Evolutionary conservation across 805 yeast genomes (phyloP).

Genomic region (Grigorovia jiainica): DNA sequence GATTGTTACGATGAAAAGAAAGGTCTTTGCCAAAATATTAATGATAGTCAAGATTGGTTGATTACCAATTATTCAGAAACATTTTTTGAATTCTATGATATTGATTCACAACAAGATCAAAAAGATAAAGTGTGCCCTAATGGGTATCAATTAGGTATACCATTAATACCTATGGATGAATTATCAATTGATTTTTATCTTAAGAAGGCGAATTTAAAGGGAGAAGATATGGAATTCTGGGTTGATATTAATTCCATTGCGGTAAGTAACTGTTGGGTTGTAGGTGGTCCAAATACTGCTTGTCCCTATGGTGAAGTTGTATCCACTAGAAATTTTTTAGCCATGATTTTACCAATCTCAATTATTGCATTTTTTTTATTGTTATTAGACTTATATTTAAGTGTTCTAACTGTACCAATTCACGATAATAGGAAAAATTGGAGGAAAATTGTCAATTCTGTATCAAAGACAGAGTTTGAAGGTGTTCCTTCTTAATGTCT

Average conservation of each 20-base stretch:
- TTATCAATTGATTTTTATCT: constrained; percentile 15
- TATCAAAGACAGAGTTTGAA: constrained; percentile 59
- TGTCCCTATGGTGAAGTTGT: constrained; percentile 69
- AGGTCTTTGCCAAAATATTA: constrained; percentile 46
- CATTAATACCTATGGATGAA: constrained; percentile 43
- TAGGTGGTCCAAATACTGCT: constrained; percentile 64
- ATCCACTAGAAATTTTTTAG: constrained; percentile 46
- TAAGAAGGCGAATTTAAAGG: not conserved
- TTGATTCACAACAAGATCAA: constrained; percentile 1
- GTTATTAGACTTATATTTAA: constrained; percentile 42
- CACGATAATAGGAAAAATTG: constrained; percentile 61
- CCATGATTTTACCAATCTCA: constrained; percentile 59
- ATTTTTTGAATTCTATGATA: constrained; percentile 36
- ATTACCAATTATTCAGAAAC: constrained; percentile 26
- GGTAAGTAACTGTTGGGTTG: constrained; percentile 70
- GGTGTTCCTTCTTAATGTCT: constrained; percentile 83
- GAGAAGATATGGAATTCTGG: constrained; percentile 38
- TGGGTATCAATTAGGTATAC: constrained; percentile 35
- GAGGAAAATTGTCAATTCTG: constrained; percentile 46
- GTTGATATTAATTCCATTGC: constrained; percentile 73
- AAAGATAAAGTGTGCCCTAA: constrained; percentile 31
- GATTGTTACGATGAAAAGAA: constrained; percentile 51
- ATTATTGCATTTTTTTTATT: constrained; percentile 47
- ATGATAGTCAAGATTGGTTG: constrained; percentile 36
- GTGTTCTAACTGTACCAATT: constrained; percentile 55